A percentile compares a stretch with the other conserved stretches of the same genome.
Evolutionary conservation across 1,139 yeast species (phyloP).

Genomic region (Kluyveromyces sp.): DNA sequence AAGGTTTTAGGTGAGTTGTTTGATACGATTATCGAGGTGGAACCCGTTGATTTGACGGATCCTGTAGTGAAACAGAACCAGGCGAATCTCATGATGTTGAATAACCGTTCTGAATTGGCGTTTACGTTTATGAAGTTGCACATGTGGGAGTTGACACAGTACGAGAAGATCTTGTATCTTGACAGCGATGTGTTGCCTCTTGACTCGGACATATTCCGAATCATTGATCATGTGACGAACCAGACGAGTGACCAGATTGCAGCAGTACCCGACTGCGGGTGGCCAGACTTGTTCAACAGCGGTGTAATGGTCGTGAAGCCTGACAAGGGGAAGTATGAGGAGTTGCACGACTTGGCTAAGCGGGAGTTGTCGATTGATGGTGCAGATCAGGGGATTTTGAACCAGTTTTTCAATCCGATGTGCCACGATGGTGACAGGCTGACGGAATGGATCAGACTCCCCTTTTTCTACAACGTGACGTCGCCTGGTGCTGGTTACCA

Average conservation of each 20-base stretch:
- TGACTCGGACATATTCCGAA: slow-evolving; percentile 20
- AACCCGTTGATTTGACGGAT: slow-evolving; percentile 8
- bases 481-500: slow-evolving; percentile 69
- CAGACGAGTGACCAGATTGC: slow-evolving; percentile 34
- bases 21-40: slow-evolving; percentile 30
- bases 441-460: slow-evolving; percentile 55
- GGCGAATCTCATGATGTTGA: slow-evolving; percentile 38
- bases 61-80: slow-evolving; percentile 17
- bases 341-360: slow-evolving; percentile 36
- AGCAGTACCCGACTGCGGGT: slow-evolving; percentile 91
- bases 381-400: slow-evolving; percentile 90
- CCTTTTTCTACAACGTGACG: slow-evolving; percentile 82
- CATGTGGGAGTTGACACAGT: slow-evolving; percentile 59
- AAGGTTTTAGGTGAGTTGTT: slow-evolving; percentile 15
- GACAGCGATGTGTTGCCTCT: slow-evolving; percentile 79
- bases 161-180: slow-evolving; percentile 57
- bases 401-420: slow-evolving; percentile 60
- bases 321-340: slow-evolving; percentile 37
- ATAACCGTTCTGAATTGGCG: slow-evolving; percentile 64
- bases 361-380: slow-evolving; percentile 67
- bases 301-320: slow-evolving; percentile 75
- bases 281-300: slow-evolving; percentile 93
- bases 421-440: slow-evolving; percentile 23
- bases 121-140: slow-evolving; percentile 66
- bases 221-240: slow-evolving; percentile 15